These are phyloP conservation scores for Silene conica DNA, from an alignment of 148 eudicot species.

Conservation along the genomic window DNA sequence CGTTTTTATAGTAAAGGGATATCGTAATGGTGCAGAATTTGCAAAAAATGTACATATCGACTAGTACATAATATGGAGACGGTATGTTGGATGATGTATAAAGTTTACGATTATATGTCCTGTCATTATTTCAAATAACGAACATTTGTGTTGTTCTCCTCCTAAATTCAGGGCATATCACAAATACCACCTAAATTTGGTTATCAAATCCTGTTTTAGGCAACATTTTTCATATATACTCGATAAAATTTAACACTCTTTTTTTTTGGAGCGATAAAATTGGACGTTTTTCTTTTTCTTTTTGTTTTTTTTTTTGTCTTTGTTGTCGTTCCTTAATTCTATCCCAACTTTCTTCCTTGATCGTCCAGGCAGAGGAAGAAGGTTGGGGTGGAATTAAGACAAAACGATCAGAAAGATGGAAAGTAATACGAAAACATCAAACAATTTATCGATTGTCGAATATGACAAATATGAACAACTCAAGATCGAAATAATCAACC, in stretches of 20 bases:
- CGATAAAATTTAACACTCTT: not conserved
- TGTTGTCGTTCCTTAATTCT: not conserved
- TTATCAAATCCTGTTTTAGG: not conserved
- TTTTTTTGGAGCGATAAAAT: no score
- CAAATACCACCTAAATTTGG: conserved; percentile 4
- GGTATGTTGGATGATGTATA: no score
- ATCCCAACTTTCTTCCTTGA: not conserved
- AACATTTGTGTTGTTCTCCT: not conserved
- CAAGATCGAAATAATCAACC: conserved; percentile 23
- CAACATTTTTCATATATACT: not conserved
- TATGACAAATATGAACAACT: conserved; percentile 5
- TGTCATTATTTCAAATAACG: no score
- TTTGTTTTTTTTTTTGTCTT: not conserved
- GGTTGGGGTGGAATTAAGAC: not conserved
- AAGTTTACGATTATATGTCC: no score
- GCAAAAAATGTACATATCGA: no score
- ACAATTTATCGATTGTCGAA: not conserved
- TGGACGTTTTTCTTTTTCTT: no score
- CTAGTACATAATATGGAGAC: no score
- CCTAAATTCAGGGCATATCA: not conserved
- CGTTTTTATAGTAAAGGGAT: no score
- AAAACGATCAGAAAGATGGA: conserved; percentile 6
- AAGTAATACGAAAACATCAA: not conserved
- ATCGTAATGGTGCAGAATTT: no score
- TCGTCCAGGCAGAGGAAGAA: not conserved